A percentile compares a stretch with the other conserved stretches of the same genome.
phyloP scores from a whole-genome alignment of 2,329 filamentous ascomycete genomes.

The Trichoderma afroharzianum region DNA sequence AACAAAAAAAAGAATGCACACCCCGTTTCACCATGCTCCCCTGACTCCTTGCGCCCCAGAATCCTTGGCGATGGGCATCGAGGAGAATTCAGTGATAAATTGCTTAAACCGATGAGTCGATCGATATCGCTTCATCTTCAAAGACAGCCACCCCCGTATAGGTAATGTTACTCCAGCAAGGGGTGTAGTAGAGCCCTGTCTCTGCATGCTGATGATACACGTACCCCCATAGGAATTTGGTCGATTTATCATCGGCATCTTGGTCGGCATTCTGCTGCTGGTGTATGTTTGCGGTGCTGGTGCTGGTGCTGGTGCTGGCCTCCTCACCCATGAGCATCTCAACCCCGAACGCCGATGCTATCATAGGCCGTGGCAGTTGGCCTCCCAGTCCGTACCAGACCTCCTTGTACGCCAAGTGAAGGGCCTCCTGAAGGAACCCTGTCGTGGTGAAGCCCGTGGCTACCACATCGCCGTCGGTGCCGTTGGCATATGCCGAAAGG shows the following conservation, averaged over 20 bases:
- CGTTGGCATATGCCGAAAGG: slow-evolving; percentile 11
- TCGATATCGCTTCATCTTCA: neutral
- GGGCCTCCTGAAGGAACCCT: slow-evolving; percentile 27
- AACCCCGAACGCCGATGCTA: slow-evolving; percentile 23
- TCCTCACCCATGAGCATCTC: neutral
- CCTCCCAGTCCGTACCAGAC: slow-evolving; percentile 28
- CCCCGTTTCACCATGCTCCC: neutral
- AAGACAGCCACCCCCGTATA: neutral
- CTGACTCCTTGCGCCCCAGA: neutral
- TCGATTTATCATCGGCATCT: neutral
- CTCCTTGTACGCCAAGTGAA: slow-evolving; percentile 31
- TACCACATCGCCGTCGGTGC: neutral
- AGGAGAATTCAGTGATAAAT: neutral
- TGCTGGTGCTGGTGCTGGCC: too few relatives aligned
- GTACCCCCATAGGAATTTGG: neutral
- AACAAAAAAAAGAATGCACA: neutral
- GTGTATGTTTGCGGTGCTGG: neutral
- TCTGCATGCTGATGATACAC: neutral
- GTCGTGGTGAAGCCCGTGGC: slow-evolving; percentile 27
- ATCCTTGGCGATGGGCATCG: neutral
- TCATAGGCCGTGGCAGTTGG: slow-evolving; percentile 31
- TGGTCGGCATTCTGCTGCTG: neutral
- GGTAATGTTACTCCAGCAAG: neutral
- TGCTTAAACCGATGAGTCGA: neutral
- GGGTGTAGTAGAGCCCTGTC: neutral